Evolutionary conservation across 2,329 filamentous ascomycete genomes (phyloP).

Genomic region (Venturia nashicola): DNA sequence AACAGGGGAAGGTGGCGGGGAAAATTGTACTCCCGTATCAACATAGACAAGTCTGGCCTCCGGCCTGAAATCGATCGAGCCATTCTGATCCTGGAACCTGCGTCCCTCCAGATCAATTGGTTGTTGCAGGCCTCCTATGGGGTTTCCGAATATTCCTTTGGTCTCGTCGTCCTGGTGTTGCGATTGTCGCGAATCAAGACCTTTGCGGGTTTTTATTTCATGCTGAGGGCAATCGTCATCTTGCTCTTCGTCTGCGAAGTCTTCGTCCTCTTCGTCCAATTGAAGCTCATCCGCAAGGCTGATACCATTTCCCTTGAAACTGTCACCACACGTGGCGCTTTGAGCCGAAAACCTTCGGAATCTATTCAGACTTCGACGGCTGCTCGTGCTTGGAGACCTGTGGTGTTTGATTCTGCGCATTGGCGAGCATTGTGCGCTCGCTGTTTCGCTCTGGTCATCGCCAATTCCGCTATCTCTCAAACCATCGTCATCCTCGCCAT

Average conservation of each 20-base stretch:
- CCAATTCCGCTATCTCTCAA: constrained; percentile 45
- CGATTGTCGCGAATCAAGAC: constrained; percentile 28
- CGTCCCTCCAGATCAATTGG: constrained; percentile 17
- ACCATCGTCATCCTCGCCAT: constrained; percentile 49
- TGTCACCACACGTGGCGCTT: constrained; percentile 41
- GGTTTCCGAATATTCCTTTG: constrained; percentile 28
- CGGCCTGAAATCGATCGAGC: neutral
- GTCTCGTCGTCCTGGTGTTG: constrained; percentile 32
- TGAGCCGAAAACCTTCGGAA: constrained; percentile 62
- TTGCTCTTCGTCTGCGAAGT: constrained; percentile 41
- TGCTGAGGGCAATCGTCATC: constrained; percentile 45
- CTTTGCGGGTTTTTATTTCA: constrained; percentile 26
- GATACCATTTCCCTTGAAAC: constrained; percentile 49
- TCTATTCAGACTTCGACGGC: constrained; percentile 36
- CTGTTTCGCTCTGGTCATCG: constrained; percentile 48
- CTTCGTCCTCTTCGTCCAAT: constrained; percentile 65
- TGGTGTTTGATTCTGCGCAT: constrained; percentile 40
- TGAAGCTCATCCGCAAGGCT: constrained; percentile 86
- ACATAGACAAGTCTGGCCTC: constrained; percentile 40
- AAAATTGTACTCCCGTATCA: constrained; percentile 71
- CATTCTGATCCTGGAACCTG: neutral
- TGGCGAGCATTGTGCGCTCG: constrained; percentile 46
- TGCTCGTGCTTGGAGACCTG: constrained; percentile 41
- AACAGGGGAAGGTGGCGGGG: constrained; percentile 65
- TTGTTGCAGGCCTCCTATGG: constrained; percentile 13